Evolutionary conservation across 306 rosid species (phyloP), one percentile per base, ranked within the genome.

Genomic region (Nissolia schottii): DNA sequence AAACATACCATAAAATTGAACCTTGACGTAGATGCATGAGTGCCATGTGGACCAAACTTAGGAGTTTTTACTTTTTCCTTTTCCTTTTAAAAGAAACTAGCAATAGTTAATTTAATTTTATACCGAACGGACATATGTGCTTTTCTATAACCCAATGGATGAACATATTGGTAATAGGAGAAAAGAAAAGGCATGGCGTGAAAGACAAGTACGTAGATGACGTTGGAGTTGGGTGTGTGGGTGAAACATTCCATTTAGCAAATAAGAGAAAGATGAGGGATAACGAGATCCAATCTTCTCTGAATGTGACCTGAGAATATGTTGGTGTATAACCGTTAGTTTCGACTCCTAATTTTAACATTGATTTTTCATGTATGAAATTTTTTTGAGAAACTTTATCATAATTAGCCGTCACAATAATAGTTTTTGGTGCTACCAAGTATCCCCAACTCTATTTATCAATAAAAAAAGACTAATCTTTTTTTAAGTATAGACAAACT

Each of bases 271-370:
- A 1, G 35, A 64, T 20, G 46, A 64, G 46, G 38, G 81, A 81
- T 6, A 71, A 65, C 34, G 85, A 81, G 49, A 71, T 68, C 62
- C 61, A 65, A 71, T 40, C 85, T 81, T 76, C 76, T 71, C 6
- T 65, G 76, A 76, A 29, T 71, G 27, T 71, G 81, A 70, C 45
- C 12, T n/a, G 4, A 70, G 14, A 46, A 46, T 10, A 38, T 20
- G 13, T 14, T 25, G 41, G 16, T 51, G 25, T 37, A 16, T 5
- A 31, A 46, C 22, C 66, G 43, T 28, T 58, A 28, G n/a, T 62
- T 25, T 12, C 11, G 8, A 16, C 41, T 55, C 27, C 56, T 54
- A n/a, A n/a, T n/a, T 70, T 25, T 22, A 23, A 14, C 34, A 50
- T 19, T 50, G n/a, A n/a, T 50, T 67, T 10, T 1, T 0, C 43